Percentiles rank a stretch among this genome's conserved stretches.
phyloP scores from a whole-genome alignment of 768 basidiomycete species.

The Suillus placidus region DNA sequence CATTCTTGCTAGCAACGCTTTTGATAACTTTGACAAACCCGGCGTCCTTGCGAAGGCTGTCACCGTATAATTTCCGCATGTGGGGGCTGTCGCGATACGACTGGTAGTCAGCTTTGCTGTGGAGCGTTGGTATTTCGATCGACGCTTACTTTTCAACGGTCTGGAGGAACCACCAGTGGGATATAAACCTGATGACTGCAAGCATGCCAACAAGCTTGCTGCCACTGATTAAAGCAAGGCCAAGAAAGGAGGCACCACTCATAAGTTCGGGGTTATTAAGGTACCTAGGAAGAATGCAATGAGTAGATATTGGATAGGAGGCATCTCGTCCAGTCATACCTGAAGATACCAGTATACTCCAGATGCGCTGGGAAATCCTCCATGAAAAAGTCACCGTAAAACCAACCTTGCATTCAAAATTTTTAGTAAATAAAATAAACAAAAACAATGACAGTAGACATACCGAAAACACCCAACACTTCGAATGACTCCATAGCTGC shows the following conservation, averaged over 20 bases:
- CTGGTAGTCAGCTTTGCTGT: slow-evolving; percentile 6
- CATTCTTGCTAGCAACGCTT: slow-evolving; percentile 85
- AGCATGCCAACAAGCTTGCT: slow-evolving; percentile 89
- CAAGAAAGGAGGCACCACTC: slow-evolving; percentile 95
- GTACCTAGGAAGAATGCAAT: slow-evolving; percentile 54
- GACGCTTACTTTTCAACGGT: slow-evolving; percentile 83
- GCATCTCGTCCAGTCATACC: slow-evolving; percentile 46
- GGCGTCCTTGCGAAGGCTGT: slow-evolving; percentile 91
- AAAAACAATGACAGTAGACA: slow-evolving; percentile 17
- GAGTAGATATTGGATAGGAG: neutral
- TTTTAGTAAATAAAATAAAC: neutral
- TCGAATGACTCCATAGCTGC: slow-evolving; percentile 88
- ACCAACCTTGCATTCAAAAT: slow-evolving; percentile 70
- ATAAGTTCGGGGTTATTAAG: slow-evolving; percentile 95
- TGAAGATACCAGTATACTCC: slow-evolving; percentile 96
- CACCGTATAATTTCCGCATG: slow-evolving; percentile 95
- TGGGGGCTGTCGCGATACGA: slow-evolving; percentile 71
- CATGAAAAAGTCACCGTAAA: slow-evolving; percentile 97
- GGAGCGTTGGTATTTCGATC: neutral
- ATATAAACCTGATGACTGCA: slow-evolving; percentile 82
- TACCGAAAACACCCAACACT: slow-evolving; percentile 92
- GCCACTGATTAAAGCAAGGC: slow-evolving; percentile 87
- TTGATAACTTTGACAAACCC: slow-evolving; percentile 99
- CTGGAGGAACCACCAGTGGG: slow-evolving; percentile 96
- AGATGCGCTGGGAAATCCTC: slow-evolving; percentile 88